phyloP scores from a whole-genome alignment of 1,284 basidiomycete genomes.

The Ustilago nuda region DNA sequence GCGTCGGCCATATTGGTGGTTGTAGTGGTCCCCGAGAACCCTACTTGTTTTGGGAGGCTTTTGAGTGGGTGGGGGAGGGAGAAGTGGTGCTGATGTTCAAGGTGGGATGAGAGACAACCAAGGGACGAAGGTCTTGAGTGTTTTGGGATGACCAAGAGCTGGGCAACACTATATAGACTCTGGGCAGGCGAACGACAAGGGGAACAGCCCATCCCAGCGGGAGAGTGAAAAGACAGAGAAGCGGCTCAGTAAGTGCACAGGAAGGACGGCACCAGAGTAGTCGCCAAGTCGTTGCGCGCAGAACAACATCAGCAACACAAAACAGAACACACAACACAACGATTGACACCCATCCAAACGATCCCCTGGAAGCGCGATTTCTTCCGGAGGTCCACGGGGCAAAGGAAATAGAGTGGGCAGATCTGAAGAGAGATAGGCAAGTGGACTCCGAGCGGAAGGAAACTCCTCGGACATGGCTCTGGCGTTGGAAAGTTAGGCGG shows the following conservation, averaged over 20 bases:
- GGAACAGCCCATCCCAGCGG: too few relatives aligned
- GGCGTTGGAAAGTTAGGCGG: too few relatives aligned
- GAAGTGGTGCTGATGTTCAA: background rate
- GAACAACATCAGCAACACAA: too few relatives aligned
- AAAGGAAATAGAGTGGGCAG: background rate
- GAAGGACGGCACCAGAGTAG: too few relatives aligned
- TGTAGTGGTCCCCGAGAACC: background rate
- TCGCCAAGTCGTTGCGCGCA: too few relatives aligned
- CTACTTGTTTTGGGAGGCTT: background rate
- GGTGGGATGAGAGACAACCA: background rate
- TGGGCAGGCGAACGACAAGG: too few relatives aligned
- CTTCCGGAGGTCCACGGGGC: conserved; percentile 4
- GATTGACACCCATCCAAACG: too few relatives aligned
- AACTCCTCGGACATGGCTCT: conserved; percentile 5
- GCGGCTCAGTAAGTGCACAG: too few relatives aligned
- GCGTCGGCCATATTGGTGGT: conserved; percentile 23
- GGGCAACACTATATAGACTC: too few relatives aligned
- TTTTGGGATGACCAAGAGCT: background rate
- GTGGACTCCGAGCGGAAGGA: background rate
- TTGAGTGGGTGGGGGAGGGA: background rate
- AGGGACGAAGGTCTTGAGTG: background rate
- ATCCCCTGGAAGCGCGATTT: too few relatives aligned
- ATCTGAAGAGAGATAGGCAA: conserved; percentile 1
- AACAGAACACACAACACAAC: too few relatives aligned
- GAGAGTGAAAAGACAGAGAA: too few relatives aligned